Conservation (phyloP, 169 alveolate genomes). For the Plasmodium ovale region DNA sequence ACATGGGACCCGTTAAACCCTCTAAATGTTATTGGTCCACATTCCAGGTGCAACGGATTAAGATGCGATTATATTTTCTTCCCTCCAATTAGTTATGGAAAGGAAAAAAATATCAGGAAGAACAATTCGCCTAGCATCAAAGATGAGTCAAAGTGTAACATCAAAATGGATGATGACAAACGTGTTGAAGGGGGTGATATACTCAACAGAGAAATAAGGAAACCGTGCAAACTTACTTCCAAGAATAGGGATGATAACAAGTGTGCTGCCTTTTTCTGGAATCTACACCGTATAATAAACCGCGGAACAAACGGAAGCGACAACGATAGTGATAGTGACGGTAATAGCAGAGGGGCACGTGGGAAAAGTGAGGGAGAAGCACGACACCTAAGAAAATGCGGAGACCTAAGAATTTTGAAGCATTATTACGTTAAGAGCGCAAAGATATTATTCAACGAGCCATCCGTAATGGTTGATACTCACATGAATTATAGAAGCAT, state of each 20-base stretch:
- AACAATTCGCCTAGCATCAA: not conserved
- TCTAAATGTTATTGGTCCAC: constrained; percentile 91
- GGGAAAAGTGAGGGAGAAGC: not conserved
- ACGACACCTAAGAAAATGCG: not conserved
- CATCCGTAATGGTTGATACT: constrained; percentile 86
- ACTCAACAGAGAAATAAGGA: not conserved
- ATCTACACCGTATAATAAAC: no score
- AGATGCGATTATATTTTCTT: constrained; percentile 92
- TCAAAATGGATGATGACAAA: not conserved
- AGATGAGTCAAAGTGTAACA: not conserved
- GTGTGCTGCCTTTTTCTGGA: not conserved
- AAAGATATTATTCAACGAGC: constrained; percentile 89
- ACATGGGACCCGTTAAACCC: constrained; percentile 94
- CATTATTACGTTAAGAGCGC: constrained; percentile 85
- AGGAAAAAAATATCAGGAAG: not conserved
- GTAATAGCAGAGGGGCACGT: not conserved
- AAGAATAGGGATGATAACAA: not conserved
- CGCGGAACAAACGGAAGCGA: not conserved
- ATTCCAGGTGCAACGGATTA: constrained; percentile 90
- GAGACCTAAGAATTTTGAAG: constrained; percentile 81
- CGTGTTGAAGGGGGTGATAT: not conserved
- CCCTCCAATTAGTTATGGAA: constrained; percentile 85
- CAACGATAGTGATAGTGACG: not conserved
- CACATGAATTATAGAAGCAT: constrained; percentile 32
- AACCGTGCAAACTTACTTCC: not conserved